Conservation (phyloP, 2,329 filamentous ascomycete genomes). For the Colletotrichum shisoi region DNA sequence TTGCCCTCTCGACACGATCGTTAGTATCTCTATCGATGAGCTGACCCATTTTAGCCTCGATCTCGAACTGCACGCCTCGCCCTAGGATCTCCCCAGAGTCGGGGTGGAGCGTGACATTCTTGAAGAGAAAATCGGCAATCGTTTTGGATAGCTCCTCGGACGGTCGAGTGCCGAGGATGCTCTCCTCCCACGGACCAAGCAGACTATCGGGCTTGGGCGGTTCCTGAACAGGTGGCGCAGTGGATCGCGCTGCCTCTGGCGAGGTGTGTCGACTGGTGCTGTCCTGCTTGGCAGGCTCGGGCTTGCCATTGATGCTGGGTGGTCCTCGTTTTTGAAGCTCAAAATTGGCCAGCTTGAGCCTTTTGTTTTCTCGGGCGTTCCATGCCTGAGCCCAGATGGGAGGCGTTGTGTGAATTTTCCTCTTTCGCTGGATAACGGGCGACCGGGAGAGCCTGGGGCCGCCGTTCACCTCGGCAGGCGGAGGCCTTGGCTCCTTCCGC, state of each 20-base stretch:
- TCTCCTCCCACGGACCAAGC: conserved; percentile 69
- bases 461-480: conserved; percentile 61
- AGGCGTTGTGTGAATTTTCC: conserved; percentile 50
- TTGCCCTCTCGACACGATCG: conserved; percentile 70
- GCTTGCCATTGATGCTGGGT: conserved; percentile 52
- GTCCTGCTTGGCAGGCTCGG: conserved; percentile 46
- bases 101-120: conserved; percentile 72
- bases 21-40: conserved; percentile 77
- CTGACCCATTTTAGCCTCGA: conserved; percentile 91
- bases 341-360: conserved; percentile 56
- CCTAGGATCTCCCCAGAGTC: conserved; percentile 70
- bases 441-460: conserved; percentile 40
- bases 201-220: conserved; percentile 43
- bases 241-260: conserved; percentile 55
- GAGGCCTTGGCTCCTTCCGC: conserved; percentile 57
- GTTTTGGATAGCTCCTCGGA: conserved; percentile 76
- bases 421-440: conserved; percentile 50
- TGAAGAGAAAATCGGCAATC: conserved; percentile 83
- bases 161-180: conserved; percentile 74
- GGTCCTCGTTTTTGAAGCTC: conserved; percentile 54
- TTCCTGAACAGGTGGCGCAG: conserved; percentile 39
- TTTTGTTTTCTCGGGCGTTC: conserved; percentile 48
- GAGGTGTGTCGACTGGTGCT: conserved; percentile 56
- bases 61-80: conserved; percentile 79
- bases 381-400: conserved; percentile 61